A percentile compares a stretch with the other conserved stretches of the same genome.
Evolutionary conservation across 768 basidiomycete species (phyloP).

Genomic region (Boletus vinaceobasis): DNA sequence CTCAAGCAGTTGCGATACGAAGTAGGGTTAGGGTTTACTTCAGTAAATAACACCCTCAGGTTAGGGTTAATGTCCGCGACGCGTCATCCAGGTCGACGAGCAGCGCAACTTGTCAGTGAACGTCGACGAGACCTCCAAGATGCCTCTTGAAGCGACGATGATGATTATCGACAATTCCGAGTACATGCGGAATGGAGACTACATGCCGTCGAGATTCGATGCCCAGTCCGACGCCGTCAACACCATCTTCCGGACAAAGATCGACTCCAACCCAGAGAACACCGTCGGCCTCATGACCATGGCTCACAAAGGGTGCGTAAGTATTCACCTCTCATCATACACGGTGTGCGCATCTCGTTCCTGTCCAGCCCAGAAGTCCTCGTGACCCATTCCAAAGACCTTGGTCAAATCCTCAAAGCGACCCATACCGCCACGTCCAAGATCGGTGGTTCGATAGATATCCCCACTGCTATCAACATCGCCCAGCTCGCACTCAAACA

Average conservation of each 20-base stretch:
- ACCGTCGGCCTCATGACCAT: constrained; percentile 98
- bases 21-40: constrained; percentile 14
- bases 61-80: constrained; percentile 23
- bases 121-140: constrained; percentile 38
- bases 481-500: constrained; percentile 97
- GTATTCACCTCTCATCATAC: constrained; percentile 2
- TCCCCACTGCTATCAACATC: constrained; percentile 87
- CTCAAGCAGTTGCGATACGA: too few species aligned
- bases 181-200: constrained; percentile 95
- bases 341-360: background rate
- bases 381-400: constrained; percentile 92
- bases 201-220: constrained; percentile 79
- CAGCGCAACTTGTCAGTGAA: constrained; percentile 5
- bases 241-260: constrained; percentile 88
- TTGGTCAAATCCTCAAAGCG: constrained; percentile 85
- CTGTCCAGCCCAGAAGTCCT: constrained; percentile 82
- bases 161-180: constrained; percentile 97
- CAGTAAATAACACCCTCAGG: background rate
- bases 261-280: constrained; percentile 94
- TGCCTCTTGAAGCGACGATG: constrained; percentile 98
- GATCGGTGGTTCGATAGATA: constrained; percentile 79
- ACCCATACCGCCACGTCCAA: constrained; percentile 67
- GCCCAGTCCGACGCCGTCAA: constrained; percentile 92
- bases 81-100: constrained; percentile 22
- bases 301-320: constrained; percentile 87